Percentiles rank a stretch among this genome's conserved stretches.
These are phyloP conservation scores for Rhizopogon parksii DNA, from an alignment of 1,284 basidiomycete species.

Conservation along the genomic window DNA sequence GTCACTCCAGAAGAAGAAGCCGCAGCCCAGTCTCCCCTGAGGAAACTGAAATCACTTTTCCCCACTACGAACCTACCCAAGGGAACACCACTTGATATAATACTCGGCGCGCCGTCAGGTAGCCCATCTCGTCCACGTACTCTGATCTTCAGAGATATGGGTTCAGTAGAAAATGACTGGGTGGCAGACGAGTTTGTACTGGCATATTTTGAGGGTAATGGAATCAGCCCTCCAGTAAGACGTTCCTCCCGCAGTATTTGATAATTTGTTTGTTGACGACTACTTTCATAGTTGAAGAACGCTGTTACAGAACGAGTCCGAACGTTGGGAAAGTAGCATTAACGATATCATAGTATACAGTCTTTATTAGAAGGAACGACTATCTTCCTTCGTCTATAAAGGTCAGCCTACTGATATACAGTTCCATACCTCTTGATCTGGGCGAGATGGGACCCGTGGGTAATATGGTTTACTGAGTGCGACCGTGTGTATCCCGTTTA, in stretches of 20 bases:
- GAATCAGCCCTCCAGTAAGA: constrained; percentile 65
- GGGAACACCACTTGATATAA: constrained; percentile 60
- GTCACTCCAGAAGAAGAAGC: constrained; percentile 54
- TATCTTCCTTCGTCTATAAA: no score
- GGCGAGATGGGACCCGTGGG: no score
- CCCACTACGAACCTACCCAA: constrained; percentile 63
- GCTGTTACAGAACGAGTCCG: constrained; percentile 20
- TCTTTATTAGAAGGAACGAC: no score
- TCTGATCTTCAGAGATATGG: constrained; percentile 67
- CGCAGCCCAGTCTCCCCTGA: constrained; percentile 54
- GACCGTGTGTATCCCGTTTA: constrained; percentile 25
- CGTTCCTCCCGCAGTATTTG: constrained; percentile 21
- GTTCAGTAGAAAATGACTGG: constrained; percentile 66
- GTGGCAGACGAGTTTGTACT: constrained; percentile 64
- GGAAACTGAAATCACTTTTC: constrained; percentile 69
- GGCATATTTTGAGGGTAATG: constrained; percentile 66
- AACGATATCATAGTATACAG: background rate
- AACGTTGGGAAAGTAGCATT: constrained; percentile 16
- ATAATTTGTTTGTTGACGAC: constrained; percentile 1
- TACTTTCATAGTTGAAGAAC: constrained; percentile 37
- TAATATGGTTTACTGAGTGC: background rate
- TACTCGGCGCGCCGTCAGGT: constrained; percentile 46
- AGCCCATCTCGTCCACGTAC: constrained; percentile 41
- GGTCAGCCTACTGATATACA: no score
- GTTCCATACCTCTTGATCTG: no score